Evolutionary conservation across 2,329 filamentous ascomycete genomes (phyloP).

Genomic region (Microdochium paspali): DNA sequence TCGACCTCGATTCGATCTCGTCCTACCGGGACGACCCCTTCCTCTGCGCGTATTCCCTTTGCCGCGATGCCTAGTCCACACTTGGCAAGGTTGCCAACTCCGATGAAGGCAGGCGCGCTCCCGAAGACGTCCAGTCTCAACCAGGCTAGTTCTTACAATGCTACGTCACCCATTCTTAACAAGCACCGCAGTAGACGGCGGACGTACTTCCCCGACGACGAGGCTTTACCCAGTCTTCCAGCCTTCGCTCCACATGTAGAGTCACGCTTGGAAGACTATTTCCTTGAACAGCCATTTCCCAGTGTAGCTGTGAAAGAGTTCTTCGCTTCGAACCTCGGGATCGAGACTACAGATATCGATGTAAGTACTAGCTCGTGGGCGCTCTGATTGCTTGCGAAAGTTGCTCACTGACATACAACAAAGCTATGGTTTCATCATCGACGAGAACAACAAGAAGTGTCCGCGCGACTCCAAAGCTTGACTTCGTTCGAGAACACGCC

Average conservation of each 20-base stretch:
- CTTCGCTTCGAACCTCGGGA: slow-evolving; percentile 43
- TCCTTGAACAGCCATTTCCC: slow-evolving; percentile 34
- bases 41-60: neutral
- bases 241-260: slow-evolving; percentile 39
- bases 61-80: neutral
- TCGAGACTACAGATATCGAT: slow-evolving; percentile 40
- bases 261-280: slow-evolving; percentile 43
- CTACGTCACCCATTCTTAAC: slow-evolving; percentile 32
- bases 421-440: slow-evolving; percentile 45
- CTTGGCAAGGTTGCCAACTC: neutral
- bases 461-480: slow-evolving; percentile 33
- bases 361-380: slow-evolving; percentile 17
- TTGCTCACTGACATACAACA: slow-evolving; percentile 5
- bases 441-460: slow-evolving; percentile 36
- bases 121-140: neutral
- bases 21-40: slow-evolving; percentile 10
- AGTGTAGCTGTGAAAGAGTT: slow-evolving; percentile 41
- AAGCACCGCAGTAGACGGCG: slow-evolving; percentile 30
- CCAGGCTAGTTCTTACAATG: slow-evolving; percentile 4
- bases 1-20: slow-evolving; percentile 1
- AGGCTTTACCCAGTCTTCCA: slow-evolving; percentile 30
- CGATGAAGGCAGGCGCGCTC: neutral
- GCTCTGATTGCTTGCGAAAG: neutral
- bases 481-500: slow-evolving; percentile 25
- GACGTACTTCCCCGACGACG: slow-evolving; percentile 23